phyloP scores from a whole-genome alignment of 495 filamentous ascomycete genomes.

The Tetracladium setigerum region DNA sequence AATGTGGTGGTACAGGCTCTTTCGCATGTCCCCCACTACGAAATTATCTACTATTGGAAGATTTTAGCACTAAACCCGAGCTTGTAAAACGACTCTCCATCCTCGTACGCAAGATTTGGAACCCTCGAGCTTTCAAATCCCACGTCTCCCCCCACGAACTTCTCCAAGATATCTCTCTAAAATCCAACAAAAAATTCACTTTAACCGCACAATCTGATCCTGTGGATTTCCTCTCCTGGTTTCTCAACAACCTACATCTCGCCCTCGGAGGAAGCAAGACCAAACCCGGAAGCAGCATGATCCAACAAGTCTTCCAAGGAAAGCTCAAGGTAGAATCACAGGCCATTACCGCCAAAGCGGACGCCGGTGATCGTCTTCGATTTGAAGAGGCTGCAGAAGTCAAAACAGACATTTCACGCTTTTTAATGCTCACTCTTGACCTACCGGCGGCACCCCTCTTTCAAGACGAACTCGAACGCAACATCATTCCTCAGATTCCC shows the following conservation, averaged over 20 bases:
- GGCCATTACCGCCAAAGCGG: conserved; percentile 85
- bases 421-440: conserved; percentile 87
- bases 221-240: conserved; percentile 95
- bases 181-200: conserved; percentile 86
- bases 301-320: conserved; percentile 92
- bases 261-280: conserved; percentile 84
- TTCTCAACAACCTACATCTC: conserved; percentile 89
- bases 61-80: conserved; percentile 48
- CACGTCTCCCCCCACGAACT: conserved; percentile 98
- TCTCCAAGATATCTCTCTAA: conserved; percentile 85
- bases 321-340: conserved; percentile 88
- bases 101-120: conserved; percentile 96
- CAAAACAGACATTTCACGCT: conserved; percentile 65
- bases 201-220: conserved; percentile 90
- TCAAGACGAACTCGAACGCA: conserved; percentile 81
- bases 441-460: conserved; percentile 92
- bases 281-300: conserved; percentile 70
- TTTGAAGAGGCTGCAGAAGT: conserved; percentile 89
- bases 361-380: conserved; percentile 77
- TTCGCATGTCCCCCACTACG: conserved; percentile 85
- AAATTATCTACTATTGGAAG: conserved; percentile 87
- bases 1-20: conserved; percentile 95
- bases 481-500: conserved; percentile 94
- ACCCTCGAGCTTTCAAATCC: conserved; percentile 89
- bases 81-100: conserved; percentile 76